Base-by-base conservation (phyloP, 2,329 filamentous ascomycete genomes). In the Ophiostoma sp. region DNA sequence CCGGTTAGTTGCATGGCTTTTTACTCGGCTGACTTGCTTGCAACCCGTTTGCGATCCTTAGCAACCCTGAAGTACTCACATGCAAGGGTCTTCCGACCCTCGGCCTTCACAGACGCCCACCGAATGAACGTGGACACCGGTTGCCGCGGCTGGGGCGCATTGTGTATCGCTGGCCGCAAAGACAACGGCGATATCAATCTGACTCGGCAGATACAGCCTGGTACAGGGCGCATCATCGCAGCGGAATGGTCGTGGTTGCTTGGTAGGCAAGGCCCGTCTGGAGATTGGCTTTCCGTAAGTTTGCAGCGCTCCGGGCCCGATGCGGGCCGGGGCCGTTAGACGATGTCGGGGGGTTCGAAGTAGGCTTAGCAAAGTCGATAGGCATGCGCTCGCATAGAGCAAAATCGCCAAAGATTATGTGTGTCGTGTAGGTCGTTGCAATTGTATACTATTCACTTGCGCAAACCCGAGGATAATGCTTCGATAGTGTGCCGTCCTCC, bases 121-220 rank as follows among this genome's bases (percentile, higher is more conserved):
- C 83, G 80, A 77, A 52, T 64, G 16, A 62, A 38, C 3, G 49
- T 45, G 27, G 76, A 74, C 75, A 76, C 77, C 70, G 73, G 79
- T n/a, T 67, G 72, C 18, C 27, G 27, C 27, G 27, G 27, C 27
- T 27, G 27, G 27, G 69, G 67, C 71, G 81, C 78, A 67, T 80
- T 79, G 73, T 81, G 80, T 73, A 76, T 84, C 76, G 79, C 84
- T 70, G 85, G 78, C 71, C 81, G 82, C 72, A 83, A 77, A 76
- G 85, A 83, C 77, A 78, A 79, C 71, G 81, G 77, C 62, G 78
- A 78, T 67, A 80, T 75, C 72, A 77, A 69, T 76, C 72, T 45
- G 41, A 81, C 16, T 64, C 69, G 45, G 1, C 71, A 69, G 38
- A 49, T 12, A 27, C 58, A 78, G 71, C 79, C 76, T 71, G 75